phyloP scores from a whole-genome alignment of 2,329 filamentous ascomycete species.

The Neofusicoccum parvum region DNA sequence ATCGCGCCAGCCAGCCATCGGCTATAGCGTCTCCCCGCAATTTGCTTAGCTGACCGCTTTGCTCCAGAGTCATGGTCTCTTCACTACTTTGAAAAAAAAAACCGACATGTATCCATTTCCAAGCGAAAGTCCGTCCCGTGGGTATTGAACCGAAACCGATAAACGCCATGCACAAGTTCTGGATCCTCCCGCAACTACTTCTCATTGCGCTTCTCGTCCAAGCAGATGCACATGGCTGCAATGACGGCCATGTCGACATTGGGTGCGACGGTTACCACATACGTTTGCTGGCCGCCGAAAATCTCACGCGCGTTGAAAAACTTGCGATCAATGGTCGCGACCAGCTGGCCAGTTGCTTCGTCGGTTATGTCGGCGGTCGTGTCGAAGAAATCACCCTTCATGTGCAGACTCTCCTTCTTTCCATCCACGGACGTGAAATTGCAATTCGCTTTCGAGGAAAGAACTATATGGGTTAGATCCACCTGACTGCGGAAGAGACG shows the following conservation, averaged over 20 bases:
- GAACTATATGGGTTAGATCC: neutral
- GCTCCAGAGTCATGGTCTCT: neutral
- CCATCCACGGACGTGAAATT: conserved; percentile 51
- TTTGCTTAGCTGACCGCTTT: no score
- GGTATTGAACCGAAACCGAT: conserved; percentile 2
- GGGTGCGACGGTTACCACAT: conserved; percentile 64
- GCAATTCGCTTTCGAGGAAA: conserved; percentile 2
- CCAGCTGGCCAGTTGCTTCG: conserved; percentile 50
- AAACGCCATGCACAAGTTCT: neutral
- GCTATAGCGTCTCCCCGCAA: no score
- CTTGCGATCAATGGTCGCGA: conserved; percentile 63
- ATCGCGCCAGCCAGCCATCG: no score
- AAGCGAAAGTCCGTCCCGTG: neutral
- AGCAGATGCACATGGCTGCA: conserved; percentile 66
- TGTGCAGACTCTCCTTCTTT: conserved; percentile 38
- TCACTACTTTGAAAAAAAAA: neutral
- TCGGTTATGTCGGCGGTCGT: conserved; percentile 60
- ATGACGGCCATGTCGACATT: conserved; percentile 68
- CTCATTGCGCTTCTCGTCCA: conserved; percentile 68
- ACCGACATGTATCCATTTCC: neutral
- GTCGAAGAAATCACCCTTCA: conserved; percentile 66
- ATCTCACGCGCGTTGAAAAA: conserved; percentile 61
- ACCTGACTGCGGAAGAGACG: neutral
- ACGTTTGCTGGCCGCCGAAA: conserved; percentile 65
- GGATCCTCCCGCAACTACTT: neutral